These are phyloP conservation scores for Misopates orontium DNA, from an alignment of 257 asterid genomes.

Conservation along the genomic window DNA sequence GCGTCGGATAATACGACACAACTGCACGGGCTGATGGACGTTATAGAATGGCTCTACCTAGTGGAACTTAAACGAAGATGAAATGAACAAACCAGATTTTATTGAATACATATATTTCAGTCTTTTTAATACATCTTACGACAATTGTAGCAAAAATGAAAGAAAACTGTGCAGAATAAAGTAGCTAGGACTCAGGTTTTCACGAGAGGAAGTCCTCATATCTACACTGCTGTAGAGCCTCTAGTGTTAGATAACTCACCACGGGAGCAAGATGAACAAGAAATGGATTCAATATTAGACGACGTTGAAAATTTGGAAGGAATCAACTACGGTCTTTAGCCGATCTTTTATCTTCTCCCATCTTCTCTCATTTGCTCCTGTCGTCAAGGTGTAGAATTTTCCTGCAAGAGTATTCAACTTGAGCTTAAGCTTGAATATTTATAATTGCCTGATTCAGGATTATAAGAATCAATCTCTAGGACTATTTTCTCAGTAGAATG, in stretches of 20 bases:
- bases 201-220: conserved; percentile 38
- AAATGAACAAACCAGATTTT: not conserved
- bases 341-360: conserved; percentile 94
- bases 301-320: conserved; percentile 71
- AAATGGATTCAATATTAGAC: conserved; percentile 35
- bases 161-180: conserved; percentile 17
- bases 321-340: conserved; percentile 73
- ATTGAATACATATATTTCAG: conserved; percentile 1
- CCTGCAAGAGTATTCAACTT: conserved; percentile 45
- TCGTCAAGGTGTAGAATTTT: conserved; percentile 81
- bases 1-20: not conserved
- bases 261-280: not conserved
- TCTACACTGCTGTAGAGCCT: conserved; percentile 47
- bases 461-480: too few relatives aligned
- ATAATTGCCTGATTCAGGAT: too few relatives aligned
- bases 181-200: conserved; percentile 25
- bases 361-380: conserved; percentile 89
- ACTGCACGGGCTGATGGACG: not conserved
- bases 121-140: conserved; percentile 5
- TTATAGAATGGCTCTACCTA: not conserved
- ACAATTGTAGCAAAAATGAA: not conserved
- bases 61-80: not conserved
- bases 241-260: conserved; percentile 30
- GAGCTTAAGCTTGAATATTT: not conserved
- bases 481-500: too few relatives aligned